A percentile compares a stretch with the other conserved stretches of the same genome.
Evolutionary conservation across 139 green algal genomes (phyloP).

Genomic region (Axilococcus clingmanii): DNA sequence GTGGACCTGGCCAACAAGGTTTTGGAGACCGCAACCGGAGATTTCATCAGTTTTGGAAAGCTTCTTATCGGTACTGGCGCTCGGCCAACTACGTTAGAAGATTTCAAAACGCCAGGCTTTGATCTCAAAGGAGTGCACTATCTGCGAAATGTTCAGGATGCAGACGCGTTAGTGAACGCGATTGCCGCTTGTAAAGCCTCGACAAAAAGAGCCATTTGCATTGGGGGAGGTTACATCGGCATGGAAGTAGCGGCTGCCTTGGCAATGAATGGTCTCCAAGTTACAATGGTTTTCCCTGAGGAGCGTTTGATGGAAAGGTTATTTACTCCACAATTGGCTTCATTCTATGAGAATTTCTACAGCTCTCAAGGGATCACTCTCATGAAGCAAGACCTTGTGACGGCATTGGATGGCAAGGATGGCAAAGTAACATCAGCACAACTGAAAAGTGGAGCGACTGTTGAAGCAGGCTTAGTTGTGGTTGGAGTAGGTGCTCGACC

Average conservation of each 20-base stretch:
- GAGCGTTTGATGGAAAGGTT: conserved; percentile 59
- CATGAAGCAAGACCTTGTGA: conserved; percentile 49
- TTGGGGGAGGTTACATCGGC: conserved; percentile 94
- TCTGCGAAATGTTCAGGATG: conserved; percentile 74
- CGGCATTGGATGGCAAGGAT: conserved; percentile 13
- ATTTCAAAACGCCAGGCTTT: conserved; percentile 57
- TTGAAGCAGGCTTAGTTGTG: conserved; percentile 63
- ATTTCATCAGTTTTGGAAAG: conserved; percentile 60
- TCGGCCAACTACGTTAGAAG: conserved; percentile 40
- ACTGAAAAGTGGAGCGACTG: conserved; percentile 45
- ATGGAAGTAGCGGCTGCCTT: conserved; percentile 63
- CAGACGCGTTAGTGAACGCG: conserved; percentile 50
- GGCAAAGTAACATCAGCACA: conserved; percentile 35
- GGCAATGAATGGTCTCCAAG: conserved; percentile 55
- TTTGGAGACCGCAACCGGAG: conserved; percentile 42
- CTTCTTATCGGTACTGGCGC: conserved; percentile 81
- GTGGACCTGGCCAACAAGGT: conserved; percentile 51
- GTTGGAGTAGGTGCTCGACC: conserved; percentile 70
- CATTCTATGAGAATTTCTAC: conserved; percentile 70
- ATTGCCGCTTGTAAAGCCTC: conserved; percentile 43
- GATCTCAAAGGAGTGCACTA: conserved; percentile 72
- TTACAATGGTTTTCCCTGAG: conserved; percentile 81
- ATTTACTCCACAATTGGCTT: conserved; percentile 65
- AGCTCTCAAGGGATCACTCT: conserved; percentile 53
- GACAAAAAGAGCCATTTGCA: conserved; percentile 50